A percentile compares a stretch with the other conserved stretches of the same genome.
phyloP scores from a whole-genome alignment of 2,329 filamentous ascomycete genomes.

The Botrytis tulipae region DNA sequence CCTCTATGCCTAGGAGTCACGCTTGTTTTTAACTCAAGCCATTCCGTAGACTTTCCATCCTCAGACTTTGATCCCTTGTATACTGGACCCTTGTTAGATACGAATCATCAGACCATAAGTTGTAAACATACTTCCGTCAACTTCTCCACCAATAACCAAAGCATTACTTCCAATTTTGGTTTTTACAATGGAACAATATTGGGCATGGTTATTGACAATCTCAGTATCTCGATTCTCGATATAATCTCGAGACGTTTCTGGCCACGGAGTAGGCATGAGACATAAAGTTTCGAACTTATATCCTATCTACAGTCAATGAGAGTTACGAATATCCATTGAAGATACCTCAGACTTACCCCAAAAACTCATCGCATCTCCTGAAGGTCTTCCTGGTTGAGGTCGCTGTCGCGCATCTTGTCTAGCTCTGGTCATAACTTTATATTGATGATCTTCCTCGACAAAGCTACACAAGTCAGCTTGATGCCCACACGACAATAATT shows the following conservation, averaged over 20 bases:
- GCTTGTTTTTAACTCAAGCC: conserved; percentile 92
- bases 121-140: conserved; percentile 68
- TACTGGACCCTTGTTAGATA: conserved; percentile 48
- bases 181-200: conserved; percentile 92
- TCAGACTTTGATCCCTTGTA: conserved; percentile 72
- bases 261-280: conserved; percentile 73
- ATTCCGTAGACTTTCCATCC: conserved; percentile 69
- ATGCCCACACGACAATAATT: background rate
- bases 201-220: conserved; percentile 81
- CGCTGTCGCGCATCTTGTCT: conserved; percentile 53
- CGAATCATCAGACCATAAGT: conserved; percentile 10
- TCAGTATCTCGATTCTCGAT: conserved; percentile 74
- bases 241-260: conserved; percentile 65
- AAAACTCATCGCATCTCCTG: conserved; percentile 82
- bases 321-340: background rate
- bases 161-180: conserved; percentile 77
- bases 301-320: conserved; percentile 50
- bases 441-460: conserved; percentile 84
- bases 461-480: conserved; percentile 56
- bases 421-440: conserved; percentile 62
- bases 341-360: conserved; percentile 63
- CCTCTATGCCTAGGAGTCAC: conserved; percentile 58
- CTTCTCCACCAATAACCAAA: conserved; percentile 85
- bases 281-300: conserved; percentile 95
- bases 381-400: conserved; percentile 50